Evolutionary conservation across 352 stramenopile genomes (phyloP).

Genomic region (Plasmopara muralis): DNA sequence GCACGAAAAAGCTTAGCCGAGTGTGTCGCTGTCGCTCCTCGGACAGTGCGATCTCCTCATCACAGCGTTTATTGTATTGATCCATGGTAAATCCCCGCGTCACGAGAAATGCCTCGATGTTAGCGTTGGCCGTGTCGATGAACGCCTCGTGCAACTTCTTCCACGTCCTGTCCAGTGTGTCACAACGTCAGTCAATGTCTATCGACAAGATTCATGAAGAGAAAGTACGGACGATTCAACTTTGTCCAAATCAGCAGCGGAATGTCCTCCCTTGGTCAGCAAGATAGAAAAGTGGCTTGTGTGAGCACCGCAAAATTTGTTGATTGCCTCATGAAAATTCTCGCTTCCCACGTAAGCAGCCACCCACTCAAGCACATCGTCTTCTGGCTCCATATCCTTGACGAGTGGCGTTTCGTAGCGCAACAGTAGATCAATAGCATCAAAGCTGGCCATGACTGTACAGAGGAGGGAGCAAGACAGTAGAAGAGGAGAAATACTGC

Average conservation of each 20-base stretch:
- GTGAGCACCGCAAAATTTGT: constrained; percentile 57
- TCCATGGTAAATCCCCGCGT: constrained; percentile 64
- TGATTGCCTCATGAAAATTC: constrained; percentile 51
- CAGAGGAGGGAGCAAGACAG: constrained; percentile 1
- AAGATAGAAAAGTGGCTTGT: constrained; percentile 58
- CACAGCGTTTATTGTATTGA: constrained; percentile 59
- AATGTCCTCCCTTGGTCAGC: constrained; percentile 52
- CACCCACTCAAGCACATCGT: constrained; percentile 81
- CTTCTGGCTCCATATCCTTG: constrained; percentile 74
- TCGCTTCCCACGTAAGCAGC: constrained; percentile 67
- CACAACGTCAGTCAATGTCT: neutral
- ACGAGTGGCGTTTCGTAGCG: constrained; percentile 76
- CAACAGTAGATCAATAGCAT: constrained; percentile 71
- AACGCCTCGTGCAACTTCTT: constrained; percentile 65
- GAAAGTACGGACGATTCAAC: constrained; percentile 38
- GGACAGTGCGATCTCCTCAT: constrained; percentile 63
- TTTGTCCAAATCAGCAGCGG: constrained; percentile 46
- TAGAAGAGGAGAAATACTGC: constrained; percentile 6
- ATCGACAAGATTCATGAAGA: constrained; percentile 2
- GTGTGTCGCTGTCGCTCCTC: constrained; percentile 72
- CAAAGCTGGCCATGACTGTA: constrained; percentile 42
- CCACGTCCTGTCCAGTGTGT: constrained; percentile 32
- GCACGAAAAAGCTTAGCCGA: constrained; percentile 72
- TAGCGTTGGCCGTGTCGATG: constrained; percentile 57
- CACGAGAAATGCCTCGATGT: constrained; percentile 59